A percentile compares a stretch with the other conserved stretches of the same genome.
These are phyloP conservation scores for Metrosideros polymorpha DNA, from an alignment of 441 rosid species.

Conservation along the genomic window DNA sequence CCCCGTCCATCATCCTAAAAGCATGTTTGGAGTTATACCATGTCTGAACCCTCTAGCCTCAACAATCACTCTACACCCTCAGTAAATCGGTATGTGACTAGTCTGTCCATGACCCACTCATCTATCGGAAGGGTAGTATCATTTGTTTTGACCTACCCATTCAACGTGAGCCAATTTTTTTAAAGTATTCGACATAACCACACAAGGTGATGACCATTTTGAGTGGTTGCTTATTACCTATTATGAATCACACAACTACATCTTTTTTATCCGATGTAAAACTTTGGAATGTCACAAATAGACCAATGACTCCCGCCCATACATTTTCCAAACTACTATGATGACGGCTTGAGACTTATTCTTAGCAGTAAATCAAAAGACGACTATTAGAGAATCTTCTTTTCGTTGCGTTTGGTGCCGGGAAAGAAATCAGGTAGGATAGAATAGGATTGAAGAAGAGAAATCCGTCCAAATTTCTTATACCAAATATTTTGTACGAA, in stretches of 20 bases:
- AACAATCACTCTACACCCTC: rapidly evolving
- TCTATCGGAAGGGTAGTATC: neutral
- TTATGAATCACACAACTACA: too few relatives aligned
- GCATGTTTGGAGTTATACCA: neutral
- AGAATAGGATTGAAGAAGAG: neutral
- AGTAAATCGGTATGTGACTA: neutral
- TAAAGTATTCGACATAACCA: neutral
- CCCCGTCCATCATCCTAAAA: neutral
- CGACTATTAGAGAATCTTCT: neutral
- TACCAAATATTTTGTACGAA: neutral
- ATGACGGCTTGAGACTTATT: neutral
- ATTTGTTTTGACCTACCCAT: neutral
- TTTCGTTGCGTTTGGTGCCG: neutral
- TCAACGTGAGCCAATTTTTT: neutral
- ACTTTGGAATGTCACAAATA: neutral
- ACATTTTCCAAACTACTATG: neutral
- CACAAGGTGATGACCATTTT: neutral
- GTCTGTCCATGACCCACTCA: neutral
- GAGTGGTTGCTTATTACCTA: neutral
- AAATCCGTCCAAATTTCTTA: neutral
- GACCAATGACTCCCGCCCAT: neutral
- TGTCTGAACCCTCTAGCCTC: too few relatives aligned
- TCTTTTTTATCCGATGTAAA: neutral
- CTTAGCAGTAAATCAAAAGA: neutral
- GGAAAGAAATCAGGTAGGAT: neutral